Percentiles rank a stretch among this genome's conserved stretches.
These are phyloP conservation scores for Boechera stricta DNA, from an alignment of 345 rosid genomes.

Conservation along the genomic window DNA sequence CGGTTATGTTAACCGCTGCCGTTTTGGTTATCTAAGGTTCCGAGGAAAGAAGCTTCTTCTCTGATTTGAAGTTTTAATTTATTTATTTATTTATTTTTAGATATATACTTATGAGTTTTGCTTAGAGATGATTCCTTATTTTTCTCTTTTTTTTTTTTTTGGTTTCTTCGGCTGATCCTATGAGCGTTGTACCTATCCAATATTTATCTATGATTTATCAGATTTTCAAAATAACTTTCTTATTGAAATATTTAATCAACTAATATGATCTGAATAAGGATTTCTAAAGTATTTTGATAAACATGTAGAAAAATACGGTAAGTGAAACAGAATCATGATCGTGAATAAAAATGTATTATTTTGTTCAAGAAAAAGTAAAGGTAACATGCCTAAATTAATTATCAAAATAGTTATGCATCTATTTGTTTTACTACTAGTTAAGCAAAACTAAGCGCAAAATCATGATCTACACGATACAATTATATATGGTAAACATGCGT, in stretches of 20 bases:
- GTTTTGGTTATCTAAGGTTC: slow-evolving; percentile 43
- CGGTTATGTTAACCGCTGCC: slow-evolving; percentile 44
- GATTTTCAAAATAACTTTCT: neutral
- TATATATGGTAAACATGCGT: neutral
- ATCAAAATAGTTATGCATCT: neutral
- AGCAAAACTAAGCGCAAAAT: neutral
- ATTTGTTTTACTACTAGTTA: neutral
- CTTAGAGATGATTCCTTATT: slow-evolving; percentile 9
- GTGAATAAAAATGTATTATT: neutral
- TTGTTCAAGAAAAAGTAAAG: neutral
- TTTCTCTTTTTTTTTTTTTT: neutral
- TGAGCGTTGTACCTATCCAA: slow-evolving; percentile 5
- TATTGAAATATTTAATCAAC: no score
- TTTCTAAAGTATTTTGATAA: no score
- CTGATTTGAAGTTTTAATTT: neutral
- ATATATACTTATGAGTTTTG: slow-evolving; percentile 17
- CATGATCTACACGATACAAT: no score
- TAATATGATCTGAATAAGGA: no score
- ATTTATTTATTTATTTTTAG: slow-evolving; percentile 34
- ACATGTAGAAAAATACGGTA: neutral
- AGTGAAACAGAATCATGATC: neutral
- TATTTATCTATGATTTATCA: slow-evolving; percentile 30
- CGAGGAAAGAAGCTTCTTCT: neutral
- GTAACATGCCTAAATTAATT: slow-evolving; percentile 6
- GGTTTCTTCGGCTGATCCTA: slow-evolving; percentile 10